phyloP scores from a whole-genome alignment of 116 monocot species.

The Zostera marina region DNA sequence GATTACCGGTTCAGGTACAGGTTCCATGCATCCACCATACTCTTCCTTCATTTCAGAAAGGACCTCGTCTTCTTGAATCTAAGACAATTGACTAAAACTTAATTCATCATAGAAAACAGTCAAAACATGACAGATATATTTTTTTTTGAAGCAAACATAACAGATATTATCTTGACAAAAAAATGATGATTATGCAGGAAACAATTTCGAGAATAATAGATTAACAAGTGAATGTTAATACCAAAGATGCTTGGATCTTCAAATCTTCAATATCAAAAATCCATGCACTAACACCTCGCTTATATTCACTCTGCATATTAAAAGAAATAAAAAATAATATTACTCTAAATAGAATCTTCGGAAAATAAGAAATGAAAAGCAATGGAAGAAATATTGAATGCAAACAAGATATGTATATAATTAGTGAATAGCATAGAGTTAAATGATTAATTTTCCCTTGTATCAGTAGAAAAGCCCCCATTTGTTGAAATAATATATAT shows the following conservation, averaged over 20 bases:
- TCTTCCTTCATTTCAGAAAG: constrained; percentile 39
- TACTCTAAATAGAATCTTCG: not conserved
- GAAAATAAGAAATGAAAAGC: not conserved
- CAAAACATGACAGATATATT: too few species aligned
- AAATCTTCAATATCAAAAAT: constrained; percentile 93
- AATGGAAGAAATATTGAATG: not conserved
- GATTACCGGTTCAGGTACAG: too few species aligned
- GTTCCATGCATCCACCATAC: too few species aligned
- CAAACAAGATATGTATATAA: too few species aligned
- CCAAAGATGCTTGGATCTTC: constrained; percentile 91
- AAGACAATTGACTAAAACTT: not conserved
- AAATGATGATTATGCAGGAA: not conserved
- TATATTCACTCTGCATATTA: constrained; percentile 58
- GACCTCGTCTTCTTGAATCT: constrained; percentile 90
- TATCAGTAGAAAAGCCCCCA: too few species aligned
- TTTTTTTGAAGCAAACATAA: too few species aligned
- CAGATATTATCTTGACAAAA: not conserved
- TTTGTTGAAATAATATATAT: too few species aligned
- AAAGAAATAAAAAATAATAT: not conserved
- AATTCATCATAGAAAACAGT: not conserved
- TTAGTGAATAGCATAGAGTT: too few species aligned
- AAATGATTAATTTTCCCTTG: too few species aligned
- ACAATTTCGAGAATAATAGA: not conserved
- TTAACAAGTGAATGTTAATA: constrained; percentile 10
- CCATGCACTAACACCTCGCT: constrained; percentile 98